phyloP scores from a whole-genome alignment of 2,329 filamentous ascomycete species.

The Teratosphaeria nubilosa region DNA sequence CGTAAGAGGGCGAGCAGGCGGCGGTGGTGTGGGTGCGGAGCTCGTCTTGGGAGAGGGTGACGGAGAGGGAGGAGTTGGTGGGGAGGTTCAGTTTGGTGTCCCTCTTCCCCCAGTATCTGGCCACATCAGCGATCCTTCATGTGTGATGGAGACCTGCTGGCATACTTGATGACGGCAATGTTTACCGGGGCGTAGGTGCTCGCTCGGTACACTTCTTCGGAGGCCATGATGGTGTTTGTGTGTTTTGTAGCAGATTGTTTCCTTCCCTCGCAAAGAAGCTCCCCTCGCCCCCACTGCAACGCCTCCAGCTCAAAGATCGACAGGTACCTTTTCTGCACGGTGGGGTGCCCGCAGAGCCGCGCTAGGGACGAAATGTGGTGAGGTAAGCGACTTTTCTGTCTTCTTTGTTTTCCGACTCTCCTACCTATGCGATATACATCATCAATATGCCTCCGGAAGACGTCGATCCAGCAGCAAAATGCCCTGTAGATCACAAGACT shows the following conservation, averaged over 20 bases:
- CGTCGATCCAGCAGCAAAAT: constrained; percentile 41
- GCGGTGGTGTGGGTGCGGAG: constrained; percentile 94
- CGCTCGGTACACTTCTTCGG: constrained; percentile 62
- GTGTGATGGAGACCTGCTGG: constrained; percentile 1
- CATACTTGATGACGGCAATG: constrained; percentile 92
- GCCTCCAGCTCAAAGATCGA: not conserved
- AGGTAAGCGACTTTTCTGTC: not conserved
- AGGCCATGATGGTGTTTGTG: constrained; percentile 26
- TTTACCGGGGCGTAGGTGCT: constrained; percentile 96
- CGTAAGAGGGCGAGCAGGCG: constrained; percentile 68
- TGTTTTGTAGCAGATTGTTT: not conserved
- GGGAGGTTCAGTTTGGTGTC: constrained; percentile 66
- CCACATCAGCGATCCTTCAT: not conserved
- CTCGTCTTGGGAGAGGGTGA: constrained; percentile 88
- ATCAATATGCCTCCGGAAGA: constrained; percentile 18
- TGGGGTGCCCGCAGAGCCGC: constrained; percentile 2
- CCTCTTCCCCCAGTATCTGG: constrained; percentile 90
- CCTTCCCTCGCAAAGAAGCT: not conserved
- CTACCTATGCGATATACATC: not conserved
- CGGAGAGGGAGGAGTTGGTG: constrained; percentile 94
- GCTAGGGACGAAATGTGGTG: not conserved
- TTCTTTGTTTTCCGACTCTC: not conserved
- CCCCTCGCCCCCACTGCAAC: not conserved
- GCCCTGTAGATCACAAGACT: constrained; percentile 84
- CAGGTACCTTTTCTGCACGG: not conserved